These are phyloP conservation scores for Macadamia integrifolia DNA, from an alignment of 164 flowering plant species.

Conservation along the genomic window DNA sequence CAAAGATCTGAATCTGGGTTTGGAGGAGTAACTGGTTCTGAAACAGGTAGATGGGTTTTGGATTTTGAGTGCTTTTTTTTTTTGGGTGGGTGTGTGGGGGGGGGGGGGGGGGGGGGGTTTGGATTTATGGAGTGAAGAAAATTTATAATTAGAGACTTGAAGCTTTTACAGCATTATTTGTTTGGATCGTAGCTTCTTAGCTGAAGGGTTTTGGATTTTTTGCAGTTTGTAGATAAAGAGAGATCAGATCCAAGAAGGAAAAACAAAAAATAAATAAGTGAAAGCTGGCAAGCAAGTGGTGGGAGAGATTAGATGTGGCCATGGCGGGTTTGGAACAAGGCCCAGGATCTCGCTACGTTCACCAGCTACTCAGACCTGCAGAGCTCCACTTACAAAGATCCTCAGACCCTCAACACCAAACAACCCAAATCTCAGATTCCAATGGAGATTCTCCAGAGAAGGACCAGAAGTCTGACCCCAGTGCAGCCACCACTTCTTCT, in stretches of 20 bases:
- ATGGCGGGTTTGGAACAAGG: constrained; percentile 40
- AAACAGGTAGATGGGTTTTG: background rate
- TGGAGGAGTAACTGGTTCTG: background rate
- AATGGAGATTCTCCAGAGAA: constrained; percentile 23
- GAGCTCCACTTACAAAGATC: constrained; percentile 28
- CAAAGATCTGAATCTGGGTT: background rate
- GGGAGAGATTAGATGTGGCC: constrained; percentile 42
- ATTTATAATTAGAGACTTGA: background rate
- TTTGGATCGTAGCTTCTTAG: background rate
- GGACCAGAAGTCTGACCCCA: constrained; percentile 10
- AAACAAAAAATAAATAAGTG: too few relatives aligned
- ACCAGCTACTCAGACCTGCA: constrained; percentile 38
- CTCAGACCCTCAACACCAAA: constrained; percentile 6
- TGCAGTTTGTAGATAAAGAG: background rate
- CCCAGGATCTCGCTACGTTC: constrained; percentile 33
- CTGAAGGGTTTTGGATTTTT: background rate
- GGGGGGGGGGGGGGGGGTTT: too few relatives aligned
- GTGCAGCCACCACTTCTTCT: constrained; percentile 13
- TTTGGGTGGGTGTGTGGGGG: too few relatives aligned
- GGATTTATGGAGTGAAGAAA: background rate
- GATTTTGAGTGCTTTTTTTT: background rate
- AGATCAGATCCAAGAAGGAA: background rate
- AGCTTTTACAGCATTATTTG: background rate
- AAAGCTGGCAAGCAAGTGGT: constrained; percentile 44
- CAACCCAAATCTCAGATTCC: constrained; percentile 11